Percentiles rank a stretch among this genome's conserved stretches.
Evolutionary conservation across 2,329 filamentous ascomycete species (phyloP).

Genomic region (Pestalotiopsis sp.): DNA sequence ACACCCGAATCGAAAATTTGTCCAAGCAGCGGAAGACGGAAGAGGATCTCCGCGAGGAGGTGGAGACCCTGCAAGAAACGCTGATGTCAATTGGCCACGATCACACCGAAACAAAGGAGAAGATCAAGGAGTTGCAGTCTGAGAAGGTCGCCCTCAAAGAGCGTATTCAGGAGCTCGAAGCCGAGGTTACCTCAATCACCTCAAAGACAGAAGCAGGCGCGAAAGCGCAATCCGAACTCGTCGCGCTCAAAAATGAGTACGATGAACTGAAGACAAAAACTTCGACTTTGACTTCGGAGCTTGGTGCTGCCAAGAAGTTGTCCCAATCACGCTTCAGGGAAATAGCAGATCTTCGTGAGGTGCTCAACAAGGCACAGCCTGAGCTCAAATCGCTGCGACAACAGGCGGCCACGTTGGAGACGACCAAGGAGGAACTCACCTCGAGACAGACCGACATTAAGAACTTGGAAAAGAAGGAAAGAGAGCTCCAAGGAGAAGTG

Average conservation of each 20-base stretch:
- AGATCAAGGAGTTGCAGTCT: slow-evolving; percentile 68
- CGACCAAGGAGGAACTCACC: slow-evolving; percentile 73
- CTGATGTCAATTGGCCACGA: slow-evolving; percentile 80
- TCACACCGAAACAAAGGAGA: slow-evolving; percentile 81
- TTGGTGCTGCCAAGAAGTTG: slow-evolving; percentile 83
- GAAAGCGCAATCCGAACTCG: slow-evolving; percentile 65
- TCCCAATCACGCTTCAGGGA: slow-evolving; percentile 89
- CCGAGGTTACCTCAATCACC: slow-evolving; percentile 57
- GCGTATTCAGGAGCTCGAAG: slow-evolving; percentile 70
- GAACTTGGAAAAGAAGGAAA: slow-evolving; percentile 79
- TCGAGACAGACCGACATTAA: slow-evolving; percentile 63
- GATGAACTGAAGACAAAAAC: slow-evolving; percentile 74
- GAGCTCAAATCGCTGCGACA: slow-evolving; percentile 80
- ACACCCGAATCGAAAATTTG: slow-evolving; percentile 73
- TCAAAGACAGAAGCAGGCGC: slow-evolving; percentile 47
- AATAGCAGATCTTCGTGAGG: slow-evolving; percentile 75
- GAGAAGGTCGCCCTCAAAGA: slow-evolving; percentile 70
- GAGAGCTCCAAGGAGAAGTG: slow-evolving; percentile 78
- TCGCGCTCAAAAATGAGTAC: slow-evolving; percentile 54
- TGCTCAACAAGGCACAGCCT: slow-evolving; percentile 82
- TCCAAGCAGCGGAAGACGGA: slow-evolving; percentile 73
- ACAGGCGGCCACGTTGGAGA: slow-evolving; percentile 76
- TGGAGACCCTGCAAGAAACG: slow-evolving; percentile 81
- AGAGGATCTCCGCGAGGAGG: slow-evolving; percentile 81
- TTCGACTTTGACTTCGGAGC: slow-evolving; percentile 74